phyloP scores from a whole-genome alignment of 495 filamentous ascomycete genomes.

The Trichocladium uniseriatum region DNA sequence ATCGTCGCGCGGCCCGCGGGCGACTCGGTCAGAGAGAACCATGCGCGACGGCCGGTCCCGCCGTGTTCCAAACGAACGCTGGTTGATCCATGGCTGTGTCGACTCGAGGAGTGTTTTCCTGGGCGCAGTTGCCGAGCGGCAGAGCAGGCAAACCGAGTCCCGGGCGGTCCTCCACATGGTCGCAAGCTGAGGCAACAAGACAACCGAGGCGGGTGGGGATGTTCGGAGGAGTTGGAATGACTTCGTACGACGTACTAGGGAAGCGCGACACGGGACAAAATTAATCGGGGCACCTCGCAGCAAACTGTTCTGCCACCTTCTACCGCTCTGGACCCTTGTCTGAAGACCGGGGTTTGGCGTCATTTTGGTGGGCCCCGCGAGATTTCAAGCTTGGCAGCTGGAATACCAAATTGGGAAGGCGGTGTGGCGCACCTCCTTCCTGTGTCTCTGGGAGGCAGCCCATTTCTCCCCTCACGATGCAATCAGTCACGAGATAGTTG shows the following conservation, averaged over 20 bases:
- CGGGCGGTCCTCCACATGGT: conserved; percentile 27
- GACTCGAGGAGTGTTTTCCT: conserved; percentile 6
- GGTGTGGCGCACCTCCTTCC: no score
- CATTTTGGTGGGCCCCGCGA: not conserved
- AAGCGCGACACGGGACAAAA: conserved; percentile 11
- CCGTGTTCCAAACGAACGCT: conserved; percentile 28
- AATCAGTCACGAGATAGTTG: no score
- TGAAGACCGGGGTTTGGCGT: not conserved
- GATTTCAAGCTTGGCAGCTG: not conserved
- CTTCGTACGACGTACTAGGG: no score
- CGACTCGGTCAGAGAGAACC: conserved; percentile 67
- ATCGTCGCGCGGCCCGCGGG: conserved; percentile 33
- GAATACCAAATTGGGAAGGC: not conserved
- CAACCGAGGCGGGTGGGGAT: no score
- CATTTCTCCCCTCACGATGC: no score
- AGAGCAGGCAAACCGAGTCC: conserved; percentile 28
- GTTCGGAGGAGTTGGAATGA: no score
- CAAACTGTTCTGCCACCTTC: conserved; percentile 7
- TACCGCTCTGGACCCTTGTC: conserved; percentile 6
- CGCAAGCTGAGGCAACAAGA: not conserved
- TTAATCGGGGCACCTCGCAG: conserved; percentile 1
- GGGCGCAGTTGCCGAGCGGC: conserved; percentile 19
- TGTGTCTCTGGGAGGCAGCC: no score
- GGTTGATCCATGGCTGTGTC: conserved; percentile 26
- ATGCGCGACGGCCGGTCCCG: conserved; percentile 56